Evolutionary conservation across 768 basidiomycete genomes (phyloP).

Genomic region (Mycena albidolilacea): DNA sequence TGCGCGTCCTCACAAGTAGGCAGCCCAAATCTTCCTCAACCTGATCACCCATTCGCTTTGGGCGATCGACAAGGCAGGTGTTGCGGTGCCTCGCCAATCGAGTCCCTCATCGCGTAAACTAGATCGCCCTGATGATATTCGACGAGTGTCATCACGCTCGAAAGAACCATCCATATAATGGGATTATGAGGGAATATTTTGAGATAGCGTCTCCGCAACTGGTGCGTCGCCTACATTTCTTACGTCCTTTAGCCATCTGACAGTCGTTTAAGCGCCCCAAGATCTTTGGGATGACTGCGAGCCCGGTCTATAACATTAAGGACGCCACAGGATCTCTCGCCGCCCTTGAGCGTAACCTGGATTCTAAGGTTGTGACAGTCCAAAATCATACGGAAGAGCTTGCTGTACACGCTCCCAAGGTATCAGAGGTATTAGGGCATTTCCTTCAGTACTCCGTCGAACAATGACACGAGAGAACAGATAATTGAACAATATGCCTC

Average conservation of each 20-base stretch:
- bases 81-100: not conserved
- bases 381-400: slow-evolving; percentile 79
- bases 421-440: slow-evolving; percentile 66
- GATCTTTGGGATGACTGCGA: slow-evolving; percentile 95
- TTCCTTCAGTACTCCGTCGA: not conserved
- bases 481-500: slow-evolving; percentile 69
- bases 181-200: slow-evolving; percentile 80
- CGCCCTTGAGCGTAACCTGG: slow-evolving; percentile 77
- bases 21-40: slow-evolving; percentile 89
- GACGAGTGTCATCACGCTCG: slow-evolving; percentile 88
- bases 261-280: slow-evolving; percentile 67
- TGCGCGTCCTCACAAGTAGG: not conserved
- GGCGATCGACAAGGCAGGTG: slow-evolving; percentile 72
- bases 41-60: slow-evolving; percentile 87
- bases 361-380: slow-evolving; percentile 84
- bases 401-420: slow-evolving; percentile 70
- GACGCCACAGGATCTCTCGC: slow-evolving; percentile 75
- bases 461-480: slow-evolving; percentile 52
- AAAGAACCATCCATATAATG: slow-evolving; percentile 84
- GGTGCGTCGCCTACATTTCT: slow-evolving; percentile 12
- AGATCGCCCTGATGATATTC: slow-evolving; percentile 79
- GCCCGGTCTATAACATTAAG: slow-evolving; percentile 87
- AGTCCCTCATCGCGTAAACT: not conserved
- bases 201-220: slow-evolving; percentile 54
- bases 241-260: not conserved